Evolutionary conservation across 2,329 filamentous ascomycete species (phyloP).

Genomic region (Sporothrix luriei): DNA sequence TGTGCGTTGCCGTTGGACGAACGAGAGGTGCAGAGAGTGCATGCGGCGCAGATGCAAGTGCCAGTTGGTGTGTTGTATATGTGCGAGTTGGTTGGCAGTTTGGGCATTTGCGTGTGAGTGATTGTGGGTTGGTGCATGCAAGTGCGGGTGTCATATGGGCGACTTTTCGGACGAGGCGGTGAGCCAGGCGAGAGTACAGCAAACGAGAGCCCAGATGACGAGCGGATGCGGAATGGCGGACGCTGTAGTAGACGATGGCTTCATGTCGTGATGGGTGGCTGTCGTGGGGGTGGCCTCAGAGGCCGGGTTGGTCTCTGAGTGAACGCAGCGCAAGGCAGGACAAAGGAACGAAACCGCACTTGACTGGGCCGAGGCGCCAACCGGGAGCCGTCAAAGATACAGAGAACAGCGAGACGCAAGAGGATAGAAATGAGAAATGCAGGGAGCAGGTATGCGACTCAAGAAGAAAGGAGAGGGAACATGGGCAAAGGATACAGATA

Average conservation of each 20-base stretch:
- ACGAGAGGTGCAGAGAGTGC: not conserved
- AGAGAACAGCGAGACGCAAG: not conserved
- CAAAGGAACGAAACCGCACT: not conserved
- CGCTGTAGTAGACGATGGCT: not conserved
- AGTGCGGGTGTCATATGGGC: slow-evolving; percentile 13
- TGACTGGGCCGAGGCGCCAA: slow-evolving; percentile 3
- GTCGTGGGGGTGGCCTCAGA: not conserved
- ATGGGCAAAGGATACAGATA: not conserved
- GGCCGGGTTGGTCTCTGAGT: not conserved
- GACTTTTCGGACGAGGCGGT: slow-evolving; percentile 24
- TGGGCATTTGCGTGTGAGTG: slow-evolving; percentile 12
- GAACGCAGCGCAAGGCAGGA: not conserved
- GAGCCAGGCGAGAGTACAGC: slow-evolving; percentile 10
- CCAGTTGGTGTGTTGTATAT: not conserved
- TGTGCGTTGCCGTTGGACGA: not conserved
- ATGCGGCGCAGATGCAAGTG: slow-evolving; percentile 2
- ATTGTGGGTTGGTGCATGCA: slow-evolving; percentile 18
- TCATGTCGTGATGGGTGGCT: not conserved
- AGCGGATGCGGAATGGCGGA: not conserved
- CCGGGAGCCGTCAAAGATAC: slow-evolving; percentile 4
- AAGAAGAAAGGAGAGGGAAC: not conserved
- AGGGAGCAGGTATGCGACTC: slow-evolving; percentile 5
- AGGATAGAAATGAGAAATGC: not conserved
- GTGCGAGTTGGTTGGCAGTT: slow-evolving; percentile 1
- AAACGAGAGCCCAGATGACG: not conserved